These are phyloP conservation scores for Arachis stenosperma DNA, from an alignment of 306 rosid species.

Conservation along the genomic window DNA sequence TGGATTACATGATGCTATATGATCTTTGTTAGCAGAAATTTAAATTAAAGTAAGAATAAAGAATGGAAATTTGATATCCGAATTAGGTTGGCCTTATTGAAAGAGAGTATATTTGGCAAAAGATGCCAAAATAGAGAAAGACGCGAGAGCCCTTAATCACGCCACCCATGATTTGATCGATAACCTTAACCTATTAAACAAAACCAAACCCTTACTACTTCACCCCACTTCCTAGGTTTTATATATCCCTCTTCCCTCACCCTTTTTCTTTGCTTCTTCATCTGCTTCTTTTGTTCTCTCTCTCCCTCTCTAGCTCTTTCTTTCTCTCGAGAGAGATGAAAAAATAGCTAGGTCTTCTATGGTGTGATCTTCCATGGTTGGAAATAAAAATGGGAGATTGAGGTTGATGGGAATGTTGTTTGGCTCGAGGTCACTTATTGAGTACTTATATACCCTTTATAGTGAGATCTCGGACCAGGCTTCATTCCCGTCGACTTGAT, in stretches of 20 bases:
- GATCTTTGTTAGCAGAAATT: too few species aligned
- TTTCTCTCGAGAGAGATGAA: not conserved
- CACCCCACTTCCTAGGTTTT: constrained; percentile 24
- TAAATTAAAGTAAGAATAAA: too few species aligned
- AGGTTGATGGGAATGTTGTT: constrained; percentile 72
- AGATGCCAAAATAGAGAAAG: constrained; percentile 32
- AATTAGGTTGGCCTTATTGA: constrained; percentile 34
- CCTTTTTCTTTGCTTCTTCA: constrained; percentile 17
- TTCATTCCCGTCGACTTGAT: constrained; percentile 64
- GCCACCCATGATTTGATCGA: not conserved
- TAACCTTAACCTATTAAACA: not conserved
- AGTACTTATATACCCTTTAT: not conserved
- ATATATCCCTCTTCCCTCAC: constrained; percentile 8
- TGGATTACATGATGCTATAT: too few species aligned
- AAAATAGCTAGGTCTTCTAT: too few species aligned
- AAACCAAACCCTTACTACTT: not conserved
- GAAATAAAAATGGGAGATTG: constrained; percentile 38
- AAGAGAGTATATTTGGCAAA: constrained; percentile 35
- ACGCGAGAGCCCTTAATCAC: not conserved
- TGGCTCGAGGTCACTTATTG: constrained; percentile 58
- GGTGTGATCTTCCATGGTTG: not conserved
- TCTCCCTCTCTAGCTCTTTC: not conserved
- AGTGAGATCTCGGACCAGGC: constrained; percentile 69
- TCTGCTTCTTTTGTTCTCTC: not conserved
- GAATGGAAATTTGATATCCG: constrained; percentile 5